These are phyloP conservation scores for Hypoxylon sp. DNA, from an alignment of 2,329 filamentous ascomycete species.

Conservation along the genomic window DNA sequence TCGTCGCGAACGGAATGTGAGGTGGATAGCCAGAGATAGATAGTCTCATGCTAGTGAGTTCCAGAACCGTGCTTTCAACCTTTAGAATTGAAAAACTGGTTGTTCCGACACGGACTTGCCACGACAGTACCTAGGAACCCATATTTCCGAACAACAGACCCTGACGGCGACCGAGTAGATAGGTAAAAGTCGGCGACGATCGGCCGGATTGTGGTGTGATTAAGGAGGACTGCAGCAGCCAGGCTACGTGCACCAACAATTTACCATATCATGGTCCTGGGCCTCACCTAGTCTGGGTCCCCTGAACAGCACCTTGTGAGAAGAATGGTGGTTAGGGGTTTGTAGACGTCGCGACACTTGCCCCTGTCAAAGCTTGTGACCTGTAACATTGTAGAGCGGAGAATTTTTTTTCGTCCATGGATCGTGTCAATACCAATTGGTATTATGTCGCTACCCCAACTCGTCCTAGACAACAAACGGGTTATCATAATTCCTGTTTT, in stretches of 20 bases:
- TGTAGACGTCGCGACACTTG: not conserved
- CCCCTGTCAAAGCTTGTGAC: slow-evolving; percentile 9
- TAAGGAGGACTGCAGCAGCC: slow-evolving; percentile 15
- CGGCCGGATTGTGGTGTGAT: slow-evolving; percentile 16
- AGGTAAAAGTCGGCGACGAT: slow-evolving; percentile 14
- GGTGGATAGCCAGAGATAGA: slow-evolving; percentile 7
- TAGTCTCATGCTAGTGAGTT: slow-evolving; percentile 9
- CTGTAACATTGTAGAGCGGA: slow-evolving; percentile 13
- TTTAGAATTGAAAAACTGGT: slow-evolving; percentile 2
- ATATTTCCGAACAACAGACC: not conserved
- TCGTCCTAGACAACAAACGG: slow-evolving; percentile 11
- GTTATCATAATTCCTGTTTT: slow-evolving; percentile 6
- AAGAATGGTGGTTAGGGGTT: not conserved
- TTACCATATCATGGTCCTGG: slow-evolving; percentile 12
- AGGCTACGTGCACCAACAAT: slow-evolving; percentile 19
- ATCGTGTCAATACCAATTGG: slow-evolving; percentile 1
- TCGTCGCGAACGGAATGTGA: not conserved
- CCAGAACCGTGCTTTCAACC: slow-evolving; percentile 10
- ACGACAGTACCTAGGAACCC: not conserved
- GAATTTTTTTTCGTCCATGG: slow-evolving; percentile 5
- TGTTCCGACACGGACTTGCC: not conserved
- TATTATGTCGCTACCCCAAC: slow-evolving; percentile 7
- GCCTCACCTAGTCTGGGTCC: not conserved
- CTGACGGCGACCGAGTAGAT: not conserved
- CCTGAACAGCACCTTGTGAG: not conserved